Evolutionary conservation across 768 basidiomycete species (phyloP).

Genomic region (Rhizopogon vesiculosus): DNA sequence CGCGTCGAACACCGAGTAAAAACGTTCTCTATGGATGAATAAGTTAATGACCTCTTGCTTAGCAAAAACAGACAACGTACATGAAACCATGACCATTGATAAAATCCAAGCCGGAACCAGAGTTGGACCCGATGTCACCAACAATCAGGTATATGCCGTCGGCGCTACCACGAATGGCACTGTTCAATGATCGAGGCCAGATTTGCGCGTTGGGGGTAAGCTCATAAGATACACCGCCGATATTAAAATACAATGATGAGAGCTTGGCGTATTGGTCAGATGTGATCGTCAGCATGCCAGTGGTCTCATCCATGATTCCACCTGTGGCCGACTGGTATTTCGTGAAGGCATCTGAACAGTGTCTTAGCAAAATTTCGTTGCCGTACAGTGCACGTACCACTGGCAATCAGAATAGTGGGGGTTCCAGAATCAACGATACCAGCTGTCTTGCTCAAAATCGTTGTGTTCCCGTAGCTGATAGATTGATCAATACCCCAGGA

Average conservation of each 20-base stretch:
- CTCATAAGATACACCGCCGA: slow-evolving; percentile 16
- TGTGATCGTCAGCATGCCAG: slow-evolving; percentile 25
- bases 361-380: neutral
- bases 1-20: slow-evolving; percentile 31
- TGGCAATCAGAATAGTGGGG: slow-evolving; percentile 19
- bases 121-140: slow-evolving; percentile 9
- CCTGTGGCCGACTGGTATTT: slow-evolving; percentile 21
- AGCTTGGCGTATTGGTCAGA: slow-evolving; percentile 19
- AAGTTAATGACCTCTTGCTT: neutral
- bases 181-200: slow-evolving; percentile 29
- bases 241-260: slow-evolving; percentile 19
- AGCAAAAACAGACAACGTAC: slow-evolving; percentile 34
- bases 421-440: slow-evolving; percentile 30
- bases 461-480: slow-evolving; percentile 18
- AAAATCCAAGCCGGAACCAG: slow-evolving; percentile 16
- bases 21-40: slow-evolving; percentile 21
- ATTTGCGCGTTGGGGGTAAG: slow-evolving; percentile 25
- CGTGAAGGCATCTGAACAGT: slow-evolving; percentile 16
- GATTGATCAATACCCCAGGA: slow-evolving; percentile 29
- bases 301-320: slow-evolving; percentile 16
- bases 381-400: slow-evolving; percentile 21
- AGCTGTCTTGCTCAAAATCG: slow-evolving; percentile 15
- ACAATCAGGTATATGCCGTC: slow-evolving; percentile 24
- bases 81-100: slow-evolving; percentile 15
- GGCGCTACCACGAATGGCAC: slow-evolving; percentile 20